These are phyloP conservation scores for Bipolaris gigantea DNA, from an alignment of 2,329 filamentous ascomycete genomes.

Conservation along the genomic window DNA sequence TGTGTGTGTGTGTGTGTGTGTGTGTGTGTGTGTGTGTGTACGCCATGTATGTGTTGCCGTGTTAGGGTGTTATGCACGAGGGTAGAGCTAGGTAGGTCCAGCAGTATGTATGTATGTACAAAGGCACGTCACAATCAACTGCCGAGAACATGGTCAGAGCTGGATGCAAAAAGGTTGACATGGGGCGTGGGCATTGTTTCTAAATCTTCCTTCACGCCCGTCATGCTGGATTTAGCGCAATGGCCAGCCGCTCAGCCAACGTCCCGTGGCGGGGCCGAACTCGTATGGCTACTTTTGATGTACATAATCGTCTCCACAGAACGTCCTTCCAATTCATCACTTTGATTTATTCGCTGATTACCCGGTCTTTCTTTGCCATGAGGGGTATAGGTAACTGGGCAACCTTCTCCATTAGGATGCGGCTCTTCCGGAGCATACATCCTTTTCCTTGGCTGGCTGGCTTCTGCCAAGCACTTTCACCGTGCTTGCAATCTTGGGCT, in stretches of 20 bases:
- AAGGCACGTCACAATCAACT: background rate
- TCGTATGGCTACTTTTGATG: conserved; percentile 4
- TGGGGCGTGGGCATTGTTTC: background rate
- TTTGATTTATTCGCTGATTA: background rate
- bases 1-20: too few species aligned
- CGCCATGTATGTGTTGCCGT: background rate
- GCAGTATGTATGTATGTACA: background rate
- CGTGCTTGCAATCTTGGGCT: background rate
- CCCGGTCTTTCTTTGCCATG: conserved; percentile 5
- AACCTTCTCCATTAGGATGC: background rate
- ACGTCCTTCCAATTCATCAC: conserved; percentile 1
- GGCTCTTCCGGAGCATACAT: background rate
- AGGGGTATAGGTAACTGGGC: background rate
- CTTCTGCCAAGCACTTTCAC: background rate
- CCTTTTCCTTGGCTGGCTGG: background rate
- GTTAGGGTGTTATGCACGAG: background rate
- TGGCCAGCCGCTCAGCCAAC: conserved; percentile 10
- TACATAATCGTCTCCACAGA: conserved; percentile 8
- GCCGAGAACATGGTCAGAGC: background rate
- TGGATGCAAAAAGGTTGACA: background rate
- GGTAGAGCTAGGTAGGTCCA: background rate
- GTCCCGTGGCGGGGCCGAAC: conserved; percentile 12
- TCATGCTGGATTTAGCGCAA: background rate
- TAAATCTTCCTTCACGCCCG: background rate
- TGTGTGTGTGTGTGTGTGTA: background rate